phyloP scores from a whole-genome alignment of 2,329 filamentous ascomycete genomes.

The Exophiala viscosa region DNA sequence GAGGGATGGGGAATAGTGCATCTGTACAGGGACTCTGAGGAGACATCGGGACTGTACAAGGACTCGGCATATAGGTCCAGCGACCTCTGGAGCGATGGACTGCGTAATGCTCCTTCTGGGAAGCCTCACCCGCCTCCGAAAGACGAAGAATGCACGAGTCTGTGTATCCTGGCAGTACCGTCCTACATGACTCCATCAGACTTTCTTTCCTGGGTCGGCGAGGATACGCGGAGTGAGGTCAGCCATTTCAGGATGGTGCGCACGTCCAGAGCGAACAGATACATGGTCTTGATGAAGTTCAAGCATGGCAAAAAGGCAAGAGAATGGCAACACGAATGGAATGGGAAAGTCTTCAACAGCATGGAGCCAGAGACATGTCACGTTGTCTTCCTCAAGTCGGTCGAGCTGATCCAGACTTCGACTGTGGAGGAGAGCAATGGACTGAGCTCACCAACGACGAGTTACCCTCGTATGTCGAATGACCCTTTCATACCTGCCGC shows the following conservation, averaged over 20 bases:
- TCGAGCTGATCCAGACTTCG: slow-evolving; percentile 69
- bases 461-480: slow-evolving; percentile 60
- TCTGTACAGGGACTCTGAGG: slow-evolving; percentile 80
- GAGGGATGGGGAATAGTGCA: slow-evolving; percentile 79
- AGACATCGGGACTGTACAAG: slow-evolving; percentile 61
- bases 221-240: slow-evolving; percentile 78
- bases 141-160: slow-evolving; percentile 71
- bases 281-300: slow-evolving; percentile 95
- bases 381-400: slow-evolving; percentile 89
- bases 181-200: slow-evolving; percentile 90
- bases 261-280: slow-evolving; percentile 82
- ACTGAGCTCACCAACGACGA: slow-evolving; percentile 37
- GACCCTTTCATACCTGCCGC: slow-evolving; percentile 59
- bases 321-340: slow-evolving; percentile 80
- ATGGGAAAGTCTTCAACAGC: slow-evolving; percentile 87
- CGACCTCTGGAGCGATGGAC: slow-evolving; percentile 26
- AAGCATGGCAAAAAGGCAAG: slow-evolving; percentile 68
- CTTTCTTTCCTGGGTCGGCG: slow-evolving; percentile 85
- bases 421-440: slow-evolving; percentile 30
- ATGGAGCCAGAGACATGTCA: slow-evolving; percentile 96
- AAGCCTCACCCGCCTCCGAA: slow-evolving; percentile 29
- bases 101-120: slow-evolving; percentile 13
- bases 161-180: slow-evolving; percentile 92
- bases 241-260: slow-evolving; percentile 93
- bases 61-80: slow-evolving; percentile 35